A percentile compares a stretch with the other conserved stretches of the same genome.
Conservation (phyloP, 2,329 filamentous ascomycete genomes). For the Hypoxylon sp. region DNA sequence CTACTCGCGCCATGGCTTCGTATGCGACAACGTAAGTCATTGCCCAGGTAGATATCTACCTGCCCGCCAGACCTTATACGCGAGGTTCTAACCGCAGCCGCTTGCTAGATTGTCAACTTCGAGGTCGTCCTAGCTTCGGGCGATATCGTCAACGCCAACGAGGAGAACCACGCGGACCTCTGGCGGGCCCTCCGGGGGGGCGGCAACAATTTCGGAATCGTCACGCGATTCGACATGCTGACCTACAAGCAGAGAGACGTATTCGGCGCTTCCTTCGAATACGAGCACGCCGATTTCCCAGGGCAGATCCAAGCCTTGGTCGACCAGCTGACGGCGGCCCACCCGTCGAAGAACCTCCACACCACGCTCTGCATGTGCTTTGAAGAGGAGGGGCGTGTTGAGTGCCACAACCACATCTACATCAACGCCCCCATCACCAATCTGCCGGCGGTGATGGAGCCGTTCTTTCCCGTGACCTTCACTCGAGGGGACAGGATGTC, state of each 20-base stretch:
- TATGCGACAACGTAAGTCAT: constrained; percentile 3
- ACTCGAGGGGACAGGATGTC: too few relatives aligned
- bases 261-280: background rate
- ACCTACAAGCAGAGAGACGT: constrained; percentile 35
- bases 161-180: constrained; percentile 57
- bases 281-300: background rate
- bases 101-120: constrained; percentile 53
- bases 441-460: too few relatives aligned
- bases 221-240: constrained; percentile 53
- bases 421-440: background rate
- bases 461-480: too few relatives aligned
- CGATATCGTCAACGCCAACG: constrained; percentile 56
- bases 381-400: background rate
- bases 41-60: too few relatives aligned
- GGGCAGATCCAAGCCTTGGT: background rate
- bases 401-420: background rate
- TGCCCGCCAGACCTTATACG: too few relatives aligned
- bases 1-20: background rate
- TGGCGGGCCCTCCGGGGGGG: constrained; percentile 62
- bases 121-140: constrained; percentile 60
- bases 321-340: background rate
- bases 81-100: background rate
- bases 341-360: background rate
- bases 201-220: constrained; percentile 60
- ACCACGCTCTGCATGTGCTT: background rate